These are phyloP conservation scores for Cyberlindnera misumaiensis DNA, from an alignment of 805 yeast species.

Conservation along the genomic window DNA sequence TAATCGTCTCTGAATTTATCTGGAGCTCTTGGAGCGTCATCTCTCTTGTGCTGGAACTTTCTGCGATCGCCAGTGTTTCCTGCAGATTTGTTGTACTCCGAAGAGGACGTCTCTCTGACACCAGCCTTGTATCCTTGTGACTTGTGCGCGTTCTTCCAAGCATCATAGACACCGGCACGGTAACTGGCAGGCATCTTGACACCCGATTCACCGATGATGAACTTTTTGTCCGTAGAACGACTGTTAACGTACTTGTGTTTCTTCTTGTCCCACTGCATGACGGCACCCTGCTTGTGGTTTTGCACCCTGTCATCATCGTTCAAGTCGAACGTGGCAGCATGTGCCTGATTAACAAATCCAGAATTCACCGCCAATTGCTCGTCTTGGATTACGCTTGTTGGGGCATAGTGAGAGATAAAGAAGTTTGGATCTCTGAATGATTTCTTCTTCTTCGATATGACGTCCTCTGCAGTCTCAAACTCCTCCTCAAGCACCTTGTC, in stretches of 20 bases:
- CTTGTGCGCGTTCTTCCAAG: slow-evolving; percentile 77
- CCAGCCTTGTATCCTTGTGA: slow-evolving; percentile 49
- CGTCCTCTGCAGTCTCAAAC: slow-evolving; percentile 35
- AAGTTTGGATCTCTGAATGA: slow-evolving; percentile 70
- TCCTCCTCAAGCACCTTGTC: slow-evolving; percentile 31
- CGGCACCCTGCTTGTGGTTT: slow-evolving; percentile 56
- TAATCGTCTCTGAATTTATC: slow-evolving; percentile 87
- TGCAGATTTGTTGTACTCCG: slow-evolving; percentile 21
- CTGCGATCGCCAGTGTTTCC: slow-evolving; percentile 29
- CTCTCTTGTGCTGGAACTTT: slow-evolving; percentile 65
- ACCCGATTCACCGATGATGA: slow-evolving; percentile 92
- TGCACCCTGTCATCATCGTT: slow-evolving; percentile 69
- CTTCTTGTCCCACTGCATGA: slow-evolving; percentile 89
- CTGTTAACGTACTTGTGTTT: slow-evolving; percentile 83
- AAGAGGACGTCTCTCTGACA: slow-evolving; percentile 36
- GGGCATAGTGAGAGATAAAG: slow-evolving; percentile 86
- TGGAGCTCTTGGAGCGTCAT: slow-evolving; percentile 82
- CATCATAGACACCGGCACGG: slow-evolving; percentile 85
- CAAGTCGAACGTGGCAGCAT: slow-evolving; percentile 80
- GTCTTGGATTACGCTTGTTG: slow-evolving; percentile 74
- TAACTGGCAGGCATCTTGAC: slow-evolving; percentile 86
- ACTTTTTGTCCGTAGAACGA: slow-evolving; percentile 75
- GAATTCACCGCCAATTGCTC: slow-evolving; percentile 50
- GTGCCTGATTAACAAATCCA: slow-evolving; percentile 79
- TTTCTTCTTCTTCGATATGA: slow-evolving; percentile 31